Evolutionary conservation across 345 rosid genomes (phyloP).

Genomic region (Bretschneidera sinensis): DNA sequence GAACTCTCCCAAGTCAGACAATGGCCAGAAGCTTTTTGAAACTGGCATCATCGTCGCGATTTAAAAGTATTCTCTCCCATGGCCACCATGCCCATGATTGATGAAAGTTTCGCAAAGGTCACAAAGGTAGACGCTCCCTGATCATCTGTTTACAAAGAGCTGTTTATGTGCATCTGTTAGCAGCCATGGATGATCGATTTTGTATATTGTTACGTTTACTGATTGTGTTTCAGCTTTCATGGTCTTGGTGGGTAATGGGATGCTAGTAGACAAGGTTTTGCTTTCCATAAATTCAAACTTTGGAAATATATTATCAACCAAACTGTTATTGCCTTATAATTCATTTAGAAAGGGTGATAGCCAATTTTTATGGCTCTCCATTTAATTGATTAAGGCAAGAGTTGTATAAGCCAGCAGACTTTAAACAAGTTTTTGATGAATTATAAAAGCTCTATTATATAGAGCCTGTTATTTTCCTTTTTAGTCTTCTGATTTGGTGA

Average conservation of each 20-base stretch:
- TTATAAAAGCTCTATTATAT: background rate
- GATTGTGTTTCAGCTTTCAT: conserved; percentile 29
- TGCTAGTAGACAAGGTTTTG: background rate
- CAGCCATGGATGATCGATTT: conserved; percentile 73
- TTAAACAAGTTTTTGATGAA: background rate
- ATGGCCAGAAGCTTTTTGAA: conserved; percentile 32
- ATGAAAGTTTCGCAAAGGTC: conserved; percentile 18
- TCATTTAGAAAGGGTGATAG: background rate
- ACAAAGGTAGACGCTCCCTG: conserved; percentile 18
- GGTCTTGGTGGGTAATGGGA: conserved; percentile 21
- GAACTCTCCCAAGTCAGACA: conserved; percentile 18
- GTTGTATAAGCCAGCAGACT: background rate
- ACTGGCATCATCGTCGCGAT: conserved; percentile 28
- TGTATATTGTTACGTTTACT: conserved; percentile 33
- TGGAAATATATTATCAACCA: background rate
- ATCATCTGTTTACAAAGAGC: conserved; percentile 64
- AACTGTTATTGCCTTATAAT: no score
- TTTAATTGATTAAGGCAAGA: no score
- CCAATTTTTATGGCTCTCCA: background rate
- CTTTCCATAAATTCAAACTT: background rate
- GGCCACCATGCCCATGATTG: conserved; percentile 30
- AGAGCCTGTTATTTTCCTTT: no score
- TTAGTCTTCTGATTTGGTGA: no score
- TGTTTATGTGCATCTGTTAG: conserved; percentile 51
- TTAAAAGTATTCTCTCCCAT: background rate